Conservation (phyloP, 2,329 filamentous ascomycete species). For the Mycosphaerelloides madeirae region DNA sequence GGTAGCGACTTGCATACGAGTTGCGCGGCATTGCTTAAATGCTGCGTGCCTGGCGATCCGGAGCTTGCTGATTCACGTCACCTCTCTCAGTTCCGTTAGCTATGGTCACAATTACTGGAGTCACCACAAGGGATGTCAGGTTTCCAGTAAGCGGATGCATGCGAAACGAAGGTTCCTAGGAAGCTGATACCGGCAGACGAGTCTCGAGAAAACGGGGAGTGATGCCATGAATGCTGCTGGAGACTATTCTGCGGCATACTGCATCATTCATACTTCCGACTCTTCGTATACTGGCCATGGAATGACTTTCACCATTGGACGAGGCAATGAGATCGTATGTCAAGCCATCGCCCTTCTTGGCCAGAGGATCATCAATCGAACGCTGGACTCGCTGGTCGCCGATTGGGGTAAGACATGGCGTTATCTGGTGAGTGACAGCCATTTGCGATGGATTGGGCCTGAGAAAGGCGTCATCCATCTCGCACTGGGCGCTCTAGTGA, state of each 20-base stretch:
- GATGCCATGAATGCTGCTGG: conserved; percentile 95
- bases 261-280: conserved; percentile 73
- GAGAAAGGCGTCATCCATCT: conserved; percentile 94
- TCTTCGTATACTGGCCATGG: conserved; percentile 67
- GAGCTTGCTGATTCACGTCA: too few species aligned
- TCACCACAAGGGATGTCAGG: conserved; percentile 7
- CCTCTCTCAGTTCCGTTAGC: not conserved
- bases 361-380: conserved; percentile 68
- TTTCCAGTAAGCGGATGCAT: conserved; percentile 1
- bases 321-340: conserved; percentile 90
- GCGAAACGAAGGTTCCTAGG: not conserved
- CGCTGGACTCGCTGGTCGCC: conserved; percentile 68
- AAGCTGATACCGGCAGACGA: conserved; percentile 52
- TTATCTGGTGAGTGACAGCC: conserved; percentile 83
- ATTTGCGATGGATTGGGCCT: conserved; percentile 88
- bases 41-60: too few species aligned
- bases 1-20: too few species aligned
- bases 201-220: conserved; percentile 89
- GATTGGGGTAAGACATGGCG: conserved; percentile 89
- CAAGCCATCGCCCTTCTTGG: conserved; percentile 74
- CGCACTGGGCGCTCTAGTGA: conserved; percentile 76
- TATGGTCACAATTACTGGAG: conserved; percentile 6
- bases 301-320: conserved; percentile 83
- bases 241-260: conserved; percentile 93
- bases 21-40: too few species aligned